Evolutionary conservation across 2,329 filamentous ascomycete genomes (phyloP), one percentile per base, ranked within the genome.

Genomic region (Exserohilum turcica): DNA sequence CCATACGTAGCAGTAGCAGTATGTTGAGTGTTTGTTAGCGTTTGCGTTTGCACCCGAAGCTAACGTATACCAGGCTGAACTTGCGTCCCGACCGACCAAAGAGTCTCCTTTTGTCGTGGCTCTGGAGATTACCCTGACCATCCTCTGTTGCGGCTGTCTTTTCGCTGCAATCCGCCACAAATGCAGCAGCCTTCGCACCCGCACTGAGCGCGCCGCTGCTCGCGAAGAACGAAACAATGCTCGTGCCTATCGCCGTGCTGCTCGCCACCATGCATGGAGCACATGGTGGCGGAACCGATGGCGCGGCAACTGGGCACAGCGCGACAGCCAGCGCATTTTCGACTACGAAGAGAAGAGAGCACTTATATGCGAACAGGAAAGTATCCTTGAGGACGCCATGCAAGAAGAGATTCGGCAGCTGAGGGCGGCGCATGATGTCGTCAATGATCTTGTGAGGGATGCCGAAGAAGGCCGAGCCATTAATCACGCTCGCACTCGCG

Each of bases 201-300:
- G 79, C 52, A 80, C 78, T 10, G 82, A 85, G 52, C 76, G 81
- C 21, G 77, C 80, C 7, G 81, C 83, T 13, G 74, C 78, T 37
- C 77, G 77, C 12, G 83, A 86, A 71, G 82, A 85, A 67, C 77
- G 82, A 44, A 74, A 77, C 27, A 80, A 78, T 24, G 79, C 75
- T 9, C 75, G 78, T 10, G 76, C 79, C 6, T 86, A 85, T 60
- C 78, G 78, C 37, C 76, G 78, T 28, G 82, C 82, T 27, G 82
- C 82, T 16, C 77, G 80, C 18, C 73, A 78, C 27, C 80, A 82
- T 40, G 75, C 77, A 35, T 79, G 80, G 74, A 74, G 76, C 29
- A 76, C 78, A 45, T 82, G 79, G 75, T 84, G 80, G 74, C 74
- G 76, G 27, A 76, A 78, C 46, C 82, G 79, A 74, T 84, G 81